Base-by-base conservation (phyloP, 169 alveolate genomes). In the Plasmodium sp. region DNA sequence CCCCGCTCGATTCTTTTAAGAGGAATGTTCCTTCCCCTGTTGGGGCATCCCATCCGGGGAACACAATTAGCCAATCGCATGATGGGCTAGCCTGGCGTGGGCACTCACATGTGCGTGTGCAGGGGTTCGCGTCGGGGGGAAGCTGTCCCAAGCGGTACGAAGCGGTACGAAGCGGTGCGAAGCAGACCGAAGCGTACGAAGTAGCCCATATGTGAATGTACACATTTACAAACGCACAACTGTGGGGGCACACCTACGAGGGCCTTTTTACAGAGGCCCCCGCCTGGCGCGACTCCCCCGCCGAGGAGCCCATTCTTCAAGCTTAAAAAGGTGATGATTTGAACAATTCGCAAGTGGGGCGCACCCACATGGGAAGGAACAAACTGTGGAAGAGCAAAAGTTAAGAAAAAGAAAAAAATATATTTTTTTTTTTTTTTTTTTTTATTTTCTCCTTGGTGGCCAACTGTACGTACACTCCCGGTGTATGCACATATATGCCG, bases 401-500 rank as follows among this genome's bases (percentile, higher is more conserved):
- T 67, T 67, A 67, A 67, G 39, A 27, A 67, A 67, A 62, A 62
- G 5, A 18, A 27, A 48, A 48, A 51, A 12, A 51, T 4, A 48
- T 12, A 0, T 14, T 2, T 51, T 14, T 51, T 16, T 14, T 14
- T 2, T 12, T 12, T 14, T 2, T 51, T 14, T 51, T 16, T 14
- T 14, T 2, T 51, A 3, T 51, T 51, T 16, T 48, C 58, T 48
- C 18, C 14, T 48, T 48, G 6, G 58, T 48, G 58, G 2, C 4
- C 18, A 48, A 48, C 58, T 48, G 58, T 48, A 48, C 48, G 48
- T 75, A 34, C 84, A 75, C 18, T 0, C 12, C 33, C 56, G 34
- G 84, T 79, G 84, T 79, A 79, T 79, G 33, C 27, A 79, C 73
- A 79, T 79, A 16, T 39, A 43, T 22, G 45, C 48, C 84, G 7